These are phyloP conservation scores for Wickerhamiella galacta DNA, from an alignment of 805 yeast genomes.

Conservation along the genomic window DNA sequence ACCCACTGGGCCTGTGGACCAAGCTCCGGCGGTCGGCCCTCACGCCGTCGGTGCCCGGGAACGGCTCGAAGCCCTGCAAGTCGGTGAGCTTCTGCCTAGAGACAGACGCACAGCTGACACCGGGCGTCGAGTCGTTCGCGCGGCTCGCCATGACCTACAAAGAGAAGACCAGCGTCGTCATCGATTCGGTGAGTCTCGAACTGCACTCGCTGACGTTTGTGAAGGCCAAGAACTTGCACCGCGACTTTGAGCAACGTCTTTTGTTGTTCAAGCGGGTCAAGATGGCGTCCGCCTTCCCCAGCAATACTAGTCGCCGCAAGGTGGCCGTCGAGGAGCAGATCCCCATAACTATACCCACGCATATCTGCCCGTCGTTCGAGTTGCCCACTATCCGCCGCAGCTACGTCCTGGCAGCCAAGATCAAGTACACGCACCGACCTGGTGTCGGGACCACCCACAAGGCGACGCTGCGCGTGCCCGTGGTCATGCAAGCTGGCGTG, in stretches of 20 bases:
- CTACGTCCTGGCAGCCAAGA: slow-evolving; percentile 24
- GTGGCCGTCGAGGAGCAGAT: too few relatives aligned
- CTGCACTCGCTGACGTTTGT: slow-evolving; percentile 7
- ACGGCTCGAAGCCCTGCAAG: not conserved
- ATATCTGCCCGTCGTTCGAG: slow-evolving; percentile 36
- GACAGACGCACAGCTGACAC: slow-evolving; percentile 1
- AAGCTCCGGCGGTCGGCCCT: slow-evolving; percentile 1
- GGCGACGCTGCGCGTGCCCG: slow-evolving; percentile 7
- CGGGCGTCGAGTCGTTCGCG: slow-evolving; percentile 1
- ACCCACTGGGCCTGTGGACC: slow-evolving; percentile 3
- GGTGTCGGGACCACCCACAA: slow-evolving; percentile 11
- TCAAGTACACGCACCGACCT: slow-evolving; percentile 14
- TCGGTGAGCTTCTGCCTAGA: not conserved
- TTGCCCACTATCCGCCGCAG: slow-evolving; percentile 38
- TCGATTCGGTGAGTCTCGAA: slow-evolving; percentile 2
- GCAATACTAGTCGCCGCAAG: too few relatives aligned
- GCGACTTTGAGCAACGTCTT: slow-evolving; percentile 2
- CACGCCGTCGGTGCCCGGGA: not conserved
- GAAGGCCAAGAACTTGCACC: slow-evolving; percentile 11
- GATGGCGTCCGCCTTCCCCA: too few relatives aligned
- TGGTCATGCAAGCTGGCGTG: slow-evolving; percentile 14
- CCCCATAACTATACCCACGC: slow-evolving; percentile 35
- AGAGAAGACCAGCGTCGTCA: not conserved
- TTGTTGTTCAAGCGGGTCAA: slow-evolving; percentile 3
- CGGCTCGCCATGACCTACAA: not conserved